These are phyloP conservation scores for Penicillium sp. DNA, from an alignment of 2,329 filamentous ascomycete genomes.

Conservation along the genomic window DNA sequence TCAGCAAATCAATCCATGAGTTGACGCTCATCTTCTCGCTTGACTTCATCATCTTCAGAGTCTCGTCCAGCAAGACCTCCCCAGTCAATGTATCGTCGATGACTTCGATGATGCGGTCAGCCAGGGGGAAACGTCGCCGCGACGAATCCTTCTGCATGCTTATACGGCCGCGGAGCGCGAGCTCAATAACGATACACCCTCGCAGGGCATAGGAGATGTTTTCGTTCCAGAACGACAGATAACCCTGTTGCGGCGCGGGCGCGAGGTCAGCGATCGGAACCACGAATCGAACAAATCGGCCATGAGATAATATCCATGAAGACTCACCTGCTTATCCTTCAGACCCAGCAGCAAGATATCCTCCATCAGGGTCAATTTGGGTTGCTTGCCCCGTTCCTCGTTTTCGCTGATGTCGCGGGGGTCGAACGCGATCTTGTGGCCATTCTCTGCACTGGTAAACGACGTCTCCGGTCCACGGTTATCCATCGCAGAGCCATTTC, in stretches of 20 bases:
- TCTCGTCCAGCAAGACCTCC: conserved; percentile 94
- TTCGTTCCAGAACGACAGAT: conserved; percentile 99
- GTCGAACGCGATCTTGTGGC: conserved; percentile 98
- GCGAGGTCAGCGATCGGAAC: conserved; percentile 23
- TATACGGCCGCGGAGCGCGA: conserved; percentile 92
- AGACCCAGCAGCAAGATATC: conserved; percentile 91
- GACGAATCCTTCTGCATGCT: conserved; percentile 98
- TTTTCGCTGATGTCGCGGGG: conserved; percentile 96
- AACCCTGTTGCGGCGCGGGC: conserved; percentile 61
- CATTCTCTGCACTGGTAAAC: conserved; percentile 83
- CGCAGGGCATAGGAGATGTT: conserved; percentile 98
- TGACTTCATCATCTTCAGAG: conserved; percentile 99
- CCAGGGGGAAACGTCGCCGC: conserved; percentile 84
- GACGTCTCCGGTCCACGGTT: conserved; percentile 67
- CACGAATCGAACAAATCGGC: background rate
- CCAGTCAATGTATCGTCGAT: conserved; percentile 95
- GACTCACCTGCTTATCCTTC: conserved; percentile 93
- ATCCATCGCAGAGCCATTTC: conserved; percentile 58
- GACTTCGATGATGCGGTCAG: conserved; percentile 93
- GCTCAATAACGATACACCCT: conserved; percentile 96
- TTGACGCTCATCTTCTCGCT: conserved; percentile 99
- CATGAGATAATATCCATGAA: conserved; percentile 4
- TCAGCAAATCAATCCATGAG: conserved; percentile 99
- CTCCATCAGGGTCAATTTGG: conserved; percentile 98
- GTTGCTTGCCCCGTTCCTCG: conserved; percentile 93